phyloP scores from a whole-genome alignment of 2,329 filamentous ascomycete genomes.

The Pseudogymnoascus sp. region DNA sequence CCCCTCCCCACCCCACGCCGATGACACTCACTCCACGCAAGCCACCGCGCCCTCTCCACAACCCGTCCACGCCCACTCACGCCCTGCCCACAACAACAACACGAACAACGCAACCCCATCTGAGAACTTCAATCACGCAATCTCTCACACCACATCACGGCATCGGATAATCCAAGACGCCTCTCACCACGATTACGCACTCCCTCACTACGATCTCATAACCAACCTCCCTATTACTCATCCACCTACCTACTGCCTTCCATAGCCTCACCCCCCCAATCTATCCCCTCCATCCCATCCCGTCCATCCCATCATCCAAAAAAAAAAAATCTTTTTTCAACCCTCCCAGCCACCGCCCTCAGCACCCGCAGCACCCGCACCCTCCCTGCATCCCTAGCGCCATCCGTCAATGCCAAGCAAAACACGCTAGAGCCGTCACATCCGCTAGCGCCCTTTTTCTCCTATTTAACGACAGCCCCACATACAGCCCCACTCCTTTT shows the following conservation, averaged over 20 bases:
- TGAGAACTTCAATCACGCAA: neutral
- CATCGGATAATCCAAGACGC: no score
- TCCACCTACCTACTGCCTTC: no score
- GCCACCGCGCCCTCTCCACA: neutral
- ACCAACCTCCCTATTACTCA: no score
- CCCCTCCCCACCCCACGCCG: neutral
- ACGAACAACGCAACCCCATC: neutral
- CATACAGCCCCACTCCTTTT: neutral
- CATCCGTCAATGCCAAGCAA: neutral
- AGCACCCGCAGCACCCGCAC: neutral
- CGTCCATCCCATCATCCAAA: neutral
- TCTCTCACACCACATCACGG: neutral
- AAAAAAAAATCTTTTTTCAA: no score
- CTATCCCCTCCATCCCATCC: neutral
- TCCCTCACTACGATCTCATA: no score
- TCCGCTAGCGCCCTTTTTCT: neutral
- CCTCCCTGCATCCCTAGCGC: neutral
- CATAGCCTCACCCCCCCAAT: neutral
- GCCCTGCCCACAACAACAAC: neutral
- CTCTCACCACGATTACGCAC: neutral
- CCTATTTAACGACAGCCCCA: no score
- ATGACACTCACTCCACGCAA: neutral
- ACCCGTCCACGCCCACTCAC: neutral
- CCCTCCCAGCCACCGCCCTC: no score
- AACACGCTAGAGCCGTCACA: neutral